Evolutionary conservation across 345 rosid species (phyloP), one percentile per base, ranked within the genome.

Genomic region (Cardiospermum halicacabum): DNA sequence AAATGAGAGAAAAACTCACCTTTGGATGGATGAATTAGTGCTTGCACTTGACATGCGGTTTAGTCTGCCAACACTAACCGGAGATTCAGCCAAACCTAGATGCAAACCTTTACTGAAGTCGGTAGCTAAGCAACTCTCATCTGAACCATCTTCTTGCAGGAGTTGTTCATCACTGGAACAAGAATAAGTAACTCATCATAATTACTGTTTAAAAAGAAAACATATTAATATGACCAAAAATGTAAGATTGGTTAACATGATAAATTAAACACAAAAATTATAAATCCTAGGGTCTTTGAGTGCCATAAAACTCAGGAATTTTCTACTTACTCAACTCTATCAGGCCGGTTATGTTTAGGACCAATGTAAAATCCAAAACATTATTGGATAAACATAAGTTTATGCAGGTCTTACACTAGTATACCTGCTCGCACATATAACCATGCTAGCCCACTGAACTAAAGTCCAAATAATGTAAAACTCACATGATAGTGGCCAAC

Each of bases 121-220:
- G 58, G 81, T 64, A 67, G 80, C 71, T 65, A 94, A 27, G 72
- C 60, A 73, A 70, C 75, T 77, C 72, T 74, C 83, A 61, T 85
- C 89, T 11, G 79, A 58, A 32, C 84, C 80, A 82, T 87, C 97
- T 69, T 94, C 99, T 82, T 94, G 86, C 64, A 94, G 76, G 62
- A 94, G 89, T 56, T 82, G 87, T 4, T 94, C 99, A 56, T 87
- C 99, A 58, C 99, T 94, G 81, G 64, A 77, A 63, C 54, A 69
- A 57, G 58, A 75, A 66, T 12, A 76, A 63, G 34, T 37, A 56
- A 61, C 24, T 28, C 26, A 47, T 47, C 58, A 64, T 6, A 56
- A 27, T 56, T 71, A 48, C 16, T 25, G 48, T 62, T n/a, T 62
- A 42, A 22, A 45, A 24, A 22, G 28, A 39, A 30, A 60, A 40